These are phyloP conservation scores for Sporothrix sp. DNA, from an alignment of 2,329 filamentous ascomycete species.

Conservation along the genomic window DNA sequence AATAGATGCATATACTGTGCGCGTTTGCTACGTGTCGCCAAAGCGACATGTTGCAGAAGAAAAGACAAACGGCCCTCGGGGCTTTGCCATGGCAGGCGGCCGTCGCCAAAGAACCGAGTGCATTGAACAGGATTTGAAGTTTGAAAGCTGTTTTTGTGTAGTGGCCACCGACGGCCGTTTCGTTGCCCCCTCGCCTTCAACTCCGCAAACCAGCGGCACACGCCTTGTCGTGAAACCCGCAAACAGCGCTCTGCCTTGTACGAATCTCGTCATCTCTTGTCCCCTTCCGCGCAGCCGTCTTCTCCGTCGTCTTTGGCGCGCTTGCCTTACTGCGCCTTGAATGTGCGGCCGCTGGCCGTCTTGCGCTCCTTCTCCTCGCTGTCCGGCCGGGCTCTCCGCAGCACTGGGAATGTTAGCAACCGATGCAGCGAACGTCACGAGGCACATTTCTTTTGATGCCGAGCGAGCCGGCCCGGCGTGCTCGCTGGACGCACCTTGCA, in stretches of 20 bases:
- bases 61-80: no score
- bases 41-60: no score
- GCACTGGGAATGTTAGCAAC: constrained; percentile 45
- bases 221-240: no score
- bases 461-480: no score
- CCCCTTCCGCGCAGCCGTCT: background rate
- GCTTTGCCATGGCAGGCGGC: no score
- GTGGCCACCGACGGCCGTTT: background rate
- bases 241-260: no score
- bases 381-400: constrained; percentile 89
- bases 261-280: background rate
- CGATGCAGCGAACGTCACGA: no score
- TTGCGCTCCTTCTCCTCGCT: constrained; percentile 96
- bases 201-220: constrained; percentile 2
- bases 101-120: background rate
- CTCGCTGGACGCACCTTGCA: constrained; percentile 68
- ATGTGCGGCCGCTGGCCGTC: constrained; percentile 92
- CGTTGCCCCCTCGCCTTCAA: background rate
- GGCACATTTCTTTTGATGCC: background rate
- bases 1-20: no score
- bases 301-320: no score
- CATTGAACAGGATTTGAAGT: background rate
- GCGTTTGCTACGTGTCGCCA: no score
- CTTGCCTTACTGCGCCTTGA: constrained; percentile 43
- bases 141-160: background rate